These are phyloP conservation scores for Fusarium chaquense DNA, from an alignment of 2,329 filamentous ascomycete species.

Conservation along the genomic window DNA sequence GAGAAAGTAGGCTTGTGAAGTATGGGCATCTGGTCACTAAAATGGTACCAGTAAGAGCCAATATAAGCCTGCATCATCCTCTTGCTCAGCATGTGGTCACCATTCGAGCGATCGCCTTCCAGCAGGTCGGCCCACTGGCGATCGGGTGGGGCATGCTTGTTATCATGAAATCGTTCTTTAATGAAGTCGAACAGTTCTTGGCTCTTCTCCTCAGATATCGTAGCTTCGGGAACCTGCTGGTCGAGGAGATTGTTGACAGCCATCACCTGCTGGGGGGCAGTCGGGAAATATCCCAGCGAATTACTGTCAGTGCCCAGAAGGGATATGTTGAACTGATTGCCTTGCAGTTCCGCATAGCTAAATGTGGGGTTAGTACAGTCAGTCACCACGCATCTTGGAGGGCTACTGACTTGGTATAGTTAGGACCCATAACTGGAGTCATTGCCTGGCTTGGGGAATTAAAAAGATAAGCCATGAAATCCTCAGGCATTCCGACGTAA, in stretches of 20 bases:
- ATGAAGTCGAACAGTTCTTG: conserved; percentile 87
- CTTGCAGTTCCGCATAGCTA: conserved; percentile 66
- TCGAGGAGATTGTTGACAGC: conserved; percentile 88
- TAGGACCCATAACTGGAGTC: conserved; percentile 61
- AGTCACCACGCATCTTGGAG: neutral
- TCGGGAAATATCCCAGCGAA: conserved; percentile 67
- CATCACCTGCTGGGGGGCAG: conserved; percentile 83
- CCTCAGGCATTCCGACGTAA: conserved; percentile 84
- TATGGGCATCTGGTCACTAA: conserved; percentile 94
- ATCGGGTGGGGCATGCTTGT: conserved; percentile 77
- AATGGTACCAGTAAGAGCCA: conserved; percentile 92
- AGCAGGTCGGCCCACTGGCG: conserved; percentile 82
- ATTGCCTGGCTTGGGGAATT: conserved; percentile 60
- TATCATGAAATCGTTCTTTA: conserved; percentile 82
- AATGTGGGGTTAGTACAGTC: conserved; percentile 41
- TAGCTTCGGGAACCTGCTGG: conserved; percentile 80
- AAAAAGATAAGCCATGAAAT: conserved; percentile 88
- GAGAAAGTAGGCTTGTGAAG: conserved; percentile 94
- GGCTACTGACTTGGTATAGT: conserved; percentile 60
- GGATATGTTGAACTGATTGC: conserved; percentile 57
- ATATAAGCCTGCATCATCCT: conserved; percentile 98
- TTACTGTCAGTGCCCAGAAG: conserved; percentile 63
- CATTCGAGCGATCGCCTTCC: conserved; percentile 78
- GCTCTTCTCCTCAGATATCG: conserved; percentile 88
- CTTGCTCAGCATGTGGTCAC: conserved; percentile 78